These are phyloP conservation scores for Podaxis rugospora DNA, from an alignment of 768 basidiomycete genomes.

Conservation along the genomic window DNA sequence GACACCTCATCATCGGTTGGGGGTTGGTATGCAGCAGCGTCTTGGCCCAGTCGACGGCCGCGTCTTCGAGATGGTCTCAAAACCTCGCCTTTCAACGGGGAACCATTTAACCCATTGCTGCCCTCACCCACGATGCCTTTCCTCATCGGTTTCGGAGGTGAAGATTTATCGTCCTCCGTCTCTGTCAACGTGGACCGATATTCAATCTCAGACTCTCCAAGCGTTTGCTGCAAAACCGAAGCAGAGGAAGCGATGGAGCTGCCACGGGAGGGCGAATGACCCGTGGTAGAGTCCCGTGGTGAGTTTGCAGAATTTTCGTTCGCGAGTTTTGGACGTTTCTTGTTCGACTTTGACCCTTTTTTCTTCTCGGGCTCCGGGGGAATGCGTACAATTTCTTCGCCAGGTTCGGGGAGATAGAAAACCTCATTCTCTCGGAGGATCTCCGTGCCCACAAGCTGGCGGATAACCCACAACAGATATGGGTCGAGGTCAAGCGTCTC, in stretches of 20 bases:
- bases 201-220: not conserved
- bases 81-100: not conserved
- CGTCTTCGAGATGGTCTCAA: not conserved
- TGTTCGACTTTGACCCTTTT: not conserved
- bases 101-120: not conserved
- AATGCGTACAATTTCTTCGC: conserved; percentile 34
- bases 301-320: not conserved
- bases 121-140: not conserved
- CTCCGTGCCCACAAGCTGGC: conserved; percentile 62
- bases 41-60: conserved; percentile 6
- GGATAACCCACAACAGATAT: conserved; percentile 51
- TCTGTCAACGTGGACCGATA: conserved; percentile 2
- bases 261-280: not conserved
- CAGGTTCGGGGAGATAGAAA: conserved; percentile 53
- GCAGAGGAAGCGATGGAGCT: not conserved
- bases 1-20: conserved; percentile 22
- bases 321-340: not conserved
- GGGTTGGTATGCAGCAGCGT: conserved; percentile 29
- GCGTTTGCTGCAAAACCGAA: conserved; percentile 2
- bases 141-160: not conserved
- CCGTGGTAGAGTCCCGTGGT: not conserved
- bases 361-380: not conserved
- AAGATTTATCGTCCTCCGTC: not conserved
- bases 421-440: conserved; percentile 62
- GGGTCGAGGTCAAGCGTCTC: conserved; percentile 46